These are phyloP conservation scores for Agrocybe chaxingu DNA, from an alignment of 768 basidiomycete species.

Conservation along the genomic window DNA sequence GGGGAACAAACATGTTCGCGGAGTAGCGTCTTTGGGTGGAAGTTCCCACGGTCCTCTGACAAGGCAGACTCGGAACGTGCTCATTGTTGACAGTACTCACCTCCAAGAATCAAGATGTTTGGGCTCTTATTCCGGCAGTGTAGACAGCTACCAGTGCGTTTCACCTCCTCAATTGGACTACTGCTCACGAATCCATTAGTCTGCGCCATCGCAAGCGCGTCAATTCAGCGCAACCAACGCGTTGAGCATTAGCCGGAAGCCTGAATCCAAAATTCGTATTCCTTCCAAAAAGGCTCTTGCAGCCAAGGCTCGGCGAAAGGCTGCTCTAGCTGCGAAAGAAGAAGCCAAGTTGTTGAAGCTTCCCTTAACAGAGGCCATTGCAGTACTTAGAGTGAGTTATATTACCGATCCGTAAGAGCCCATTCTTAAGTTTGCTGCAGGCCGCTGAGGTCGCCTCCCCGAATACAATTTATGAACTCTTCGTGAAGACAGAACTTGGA, in stretches of 20 bases:
- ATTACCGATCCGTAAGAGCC: background rate
- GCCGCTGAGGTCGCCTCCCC: constrained; percentile 82
- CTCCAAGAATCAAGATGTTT: too few species aligned
- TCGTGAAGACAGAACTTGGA: constrained; percentile 74
- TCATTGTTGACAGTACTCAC: too few species aligned
- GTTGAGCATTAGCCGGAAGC: constrained; percentile 43
- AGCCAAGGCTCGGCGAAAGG: constrained; percentile 59
- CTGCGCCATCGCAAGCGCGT: constrained; percentile 22
- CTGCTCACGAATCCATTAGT: background rate
- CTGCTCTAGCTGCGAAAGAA: constrained; percentile 47
- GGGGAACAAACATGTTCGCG: too few species aligned
- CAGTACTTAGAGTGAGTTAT: constrained; percentile 62
- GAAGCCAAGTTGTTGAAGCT: constrained; percentile 67
- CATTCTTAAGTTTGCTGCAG: constrained; percentile 33
- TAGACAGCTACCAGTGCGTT: background rate
- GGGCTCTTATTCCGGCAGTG: too few species aligned
- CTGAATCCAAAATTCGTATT: constrained; percentile 46
- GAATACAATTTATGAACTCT: constrained; percentile 74
- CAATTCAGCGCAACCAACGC: constrained; percentile 51
- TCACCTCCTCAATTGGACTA: background rate
- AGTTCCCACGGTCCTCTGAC: too few species aligned
- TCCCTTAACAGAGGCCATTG: constrained; percentile 61
- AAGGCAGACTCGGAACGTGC: too few species aligned
- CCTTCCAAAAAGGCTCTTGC: constrained; percentile 71
- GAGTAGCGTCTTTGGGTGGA: too few species aligned